Evolutionary conservation across 176 grass and related monocot species (phyloP), one percentile per base, ranked within the genome.

Genomic region (Carex littledalei): DNA sequence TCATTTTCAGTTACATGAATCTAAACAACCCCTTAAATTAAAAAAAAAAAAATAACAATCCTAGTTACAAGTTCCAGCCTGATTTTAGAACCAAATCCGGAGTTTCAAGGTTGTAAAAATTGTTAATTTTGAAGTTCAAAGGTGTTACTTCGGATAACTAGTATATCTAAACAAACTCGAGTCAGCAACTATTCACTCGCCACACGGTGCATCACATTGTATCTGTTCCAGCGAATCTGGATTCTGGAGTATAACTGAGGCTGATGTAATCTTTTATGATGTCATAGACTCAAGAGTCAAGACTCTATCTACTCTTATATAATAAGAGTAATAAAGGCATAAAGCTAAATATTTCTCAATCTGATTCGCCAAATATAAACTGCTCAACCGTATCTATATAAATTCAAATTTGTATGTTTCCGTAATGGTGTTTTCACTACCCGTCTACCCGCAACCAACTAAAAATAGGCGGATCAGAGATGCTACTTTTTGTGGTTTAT

Each of bases 301-400:
- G 16, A 13, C 3, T 24, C 1, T 6, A 16, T 29, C 45, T 50
- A 26, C 5, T 53, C 3, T 53, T 1, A 39, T 69, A 17, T 66
- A 77, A 15, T 17, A 55, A 55, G 24, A 18, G 70, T 66, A 77
- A 15, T 17, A 55, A 55, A 50, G 39, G 70, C 5, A 13, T 26
- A 75, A 26, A 12, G 45, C 71, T 41, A 52, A 75, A 26, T 50
- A 75, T 75, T 20, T 75, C 69, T 72, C 67, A 73, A 73, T n/a
- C 39, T 12, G 39, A 74, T 67, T 18, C 26, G 31, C 6, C 4
- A 15, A 70, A 43, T 70, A 70, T 70, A 70, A 41, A 73, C 22
- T 47, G 43, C 17, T 13, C 15, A 47, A 73, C 8, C n/a, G 49
- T 4, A n/a, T 14, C 20, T 20, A 45, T 29, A 50, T 50, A 72